Conservation (phyloP, 1,284 basidiomycete species). For the Peniophora sp. region DNA sequence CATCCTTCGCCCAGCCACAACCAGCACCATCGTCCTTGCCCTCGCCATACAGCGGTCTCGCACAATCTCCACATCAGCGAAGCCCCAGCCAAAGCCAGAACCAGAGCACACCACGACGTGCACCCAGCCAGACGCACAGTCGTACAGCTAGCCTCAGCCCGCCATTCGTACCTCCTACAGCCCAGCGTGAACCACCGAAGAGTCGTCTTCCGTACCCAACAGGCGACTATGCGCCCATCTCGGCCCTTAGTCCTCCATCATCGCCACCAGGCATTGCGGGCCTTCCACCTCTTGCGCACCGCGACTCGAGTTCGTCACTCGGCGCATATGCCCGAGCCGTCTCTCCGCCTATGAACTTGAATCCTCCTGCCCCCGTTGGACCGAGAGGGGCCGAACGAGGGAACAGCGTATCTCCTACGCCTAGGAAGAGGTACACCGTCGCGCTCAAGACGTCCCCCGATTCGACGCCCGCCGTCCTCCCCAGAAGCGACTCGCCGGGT, state of each 20-base stretch:
- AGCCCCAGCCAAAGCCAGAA: neutral
- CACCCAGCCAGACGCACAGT: constrained; percentile 29
- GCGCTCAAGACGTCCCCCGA: constrained; percentile 58
- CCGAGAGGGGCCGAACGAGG: too few species aligned
- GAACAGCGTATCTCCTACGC: constrained; percentile 60
- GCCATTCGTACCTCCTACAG: constrained; percentile 39
- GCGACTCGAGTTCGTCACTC: constrained; percentile 22
- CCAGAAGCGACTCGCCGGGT: constrained; percentile 21
- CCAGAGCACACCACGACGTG: constrained; percentile 16
- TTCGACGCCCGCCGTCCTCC: constrained; percentile 28
- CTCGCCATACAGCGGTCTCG: constrained; percentile 18
- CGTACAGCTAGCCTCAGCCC: constrained; percentile 57
- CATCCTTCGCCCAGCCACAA: constrained; percentile 15
- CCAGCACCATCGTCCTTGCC: constrained; percentile 23
- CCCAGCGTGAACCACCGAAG: constrained; percentile 23
- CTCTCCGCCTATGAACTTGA: constrained; percentile 10
- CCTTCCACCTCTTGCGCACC: constrained; percentile 13
- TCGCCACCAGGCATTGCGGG: constrained; percentile 10
- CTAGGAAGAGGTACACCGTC: constrained; percentile 74
- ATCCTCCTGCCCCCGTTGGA: constrained; percentile 24
- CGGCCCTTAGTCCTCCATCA: constrained; percentile 46
- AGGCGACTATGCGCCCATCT: constrained; percentile 70
- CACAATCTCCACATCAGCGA: constrained; percentile 1
- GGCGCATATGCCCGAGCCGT: constrained; percentile 5
- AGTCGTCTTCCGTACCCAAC: constrained; percentile 71